Evolutionary conservation across 306 rosid species (phyloP), one percentile per base, ranked within the genome.

Genomic region (Cyclanthera cordifolia): DNA sequence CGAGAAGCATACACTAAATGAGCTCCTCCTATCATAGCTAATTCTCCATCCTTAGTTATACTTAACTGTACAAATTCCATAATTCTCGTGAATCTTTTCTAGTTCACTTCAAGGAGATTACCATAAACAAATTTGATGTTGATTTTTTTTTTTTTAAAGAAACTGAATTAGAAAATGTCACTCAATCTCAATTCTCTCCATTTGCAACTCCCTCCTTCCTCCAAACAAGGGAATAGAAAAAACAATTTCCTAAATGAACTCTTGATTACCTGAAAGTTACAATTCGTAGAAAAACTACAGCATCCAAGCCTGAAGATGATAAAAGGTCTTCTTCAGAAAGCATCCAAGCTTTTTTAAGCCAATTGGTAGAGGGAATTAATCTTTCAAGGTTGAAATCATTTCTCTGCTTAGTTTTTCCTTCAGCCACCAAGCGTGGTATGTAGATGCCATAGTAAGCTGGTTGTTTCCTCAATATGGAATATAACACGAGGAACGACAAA

Each of bases 241-340:
- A 61, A 2, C 4, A 63, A 41, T 6, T 16, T 2, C 12, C 53
- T 13, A 12, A 24, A 3, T 5, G 5, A 23, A 10, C 30, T 50
- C 25, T 24, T 8, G 20, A 14, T 39, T 64, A 87, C 96, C 96
- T 83, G 84, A 90, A 84, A 63, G 91, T 86, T 50, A 90, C 88
- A 25, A 83, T 81, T 54, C 91, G 86, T 85, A 93, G 83, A 69
- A 79, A 93, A 28, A 90, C 91, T 30, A 90, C 88, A 49, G 86
- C 91, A 72, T 93, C 99, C 78, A 93, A 74, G 43, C 96, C 96
- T 2, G 87, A 85, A 41, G 77, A 48, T 27, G 83, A 69, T 47
- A 87, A 75, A 55, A 93, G 73, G 10, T 93, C 91, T 47, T 90
- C 99, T 75, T 93, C 99, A 30, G 99, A 73, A 73, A 93, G 88